Evolutionary conservation across 257 asterid species (phyloP).

Genomic region (Solanum appendiculatum): DNA sequence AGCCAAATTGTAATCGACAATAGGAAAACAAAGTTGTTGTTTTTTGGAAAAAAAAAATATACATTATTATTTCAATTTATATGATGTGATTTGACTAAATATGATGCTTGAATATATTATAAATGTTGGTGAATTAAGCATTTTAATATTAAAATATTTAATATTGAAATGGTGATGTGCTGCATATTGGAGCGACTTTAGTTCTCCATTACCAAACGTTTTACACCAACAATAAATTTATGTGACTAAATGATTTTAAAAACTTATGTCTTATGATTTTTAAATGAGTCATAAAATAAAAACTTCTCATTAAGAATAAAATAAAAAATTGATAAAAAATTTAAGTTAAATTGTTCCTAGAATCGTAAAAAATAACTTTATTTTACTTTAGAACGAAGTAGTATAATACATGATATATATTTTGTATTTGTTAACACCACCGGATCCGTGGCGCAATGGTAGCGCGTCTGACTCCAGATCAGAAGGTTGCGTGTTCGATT

Average conservation of each 20-base stretch:
- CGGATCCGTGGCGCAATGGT: slow-evolving; percentile 44
- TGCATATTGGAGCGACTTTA: no score
- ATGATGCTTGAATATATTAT: no score
- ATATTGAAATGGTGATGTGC: no score
- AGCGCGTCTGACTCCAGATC: slow-evolving; percentile 94
- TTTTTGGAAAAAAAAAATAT: not conserved
- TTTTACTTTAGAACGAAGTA: no score
- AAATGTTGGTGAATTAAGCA: no score
- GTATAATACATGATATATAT: fast-evolving
- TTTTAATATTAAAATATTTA: no score
- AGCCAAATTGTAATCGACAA: not conserved
- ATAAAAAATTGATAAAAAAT: fast-evolving
- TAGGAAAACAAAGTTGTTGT: not conserved
- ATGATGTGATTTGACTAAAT: no score
- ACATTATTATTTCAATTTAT: no score
- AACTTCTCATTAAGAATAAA: not conserved
- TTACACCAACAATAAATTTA: no score
- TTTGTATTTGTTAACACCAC: not conserved
- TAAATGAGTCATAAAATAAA: not conserved
- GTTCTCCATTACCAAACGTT: no score
- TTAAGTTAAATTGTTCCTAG: not conserved
- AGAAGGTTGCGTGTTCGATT: slow-evolving; percentile 99
- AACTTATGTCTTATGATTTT: not conserved
- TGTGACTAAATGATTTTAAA: no score
- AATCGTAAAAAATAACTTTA: no score